Evolutionary conservation across 1,139 yeast genomes (phyloP).

Genomic region (Saccharomycopsis hybrid): DNA sequence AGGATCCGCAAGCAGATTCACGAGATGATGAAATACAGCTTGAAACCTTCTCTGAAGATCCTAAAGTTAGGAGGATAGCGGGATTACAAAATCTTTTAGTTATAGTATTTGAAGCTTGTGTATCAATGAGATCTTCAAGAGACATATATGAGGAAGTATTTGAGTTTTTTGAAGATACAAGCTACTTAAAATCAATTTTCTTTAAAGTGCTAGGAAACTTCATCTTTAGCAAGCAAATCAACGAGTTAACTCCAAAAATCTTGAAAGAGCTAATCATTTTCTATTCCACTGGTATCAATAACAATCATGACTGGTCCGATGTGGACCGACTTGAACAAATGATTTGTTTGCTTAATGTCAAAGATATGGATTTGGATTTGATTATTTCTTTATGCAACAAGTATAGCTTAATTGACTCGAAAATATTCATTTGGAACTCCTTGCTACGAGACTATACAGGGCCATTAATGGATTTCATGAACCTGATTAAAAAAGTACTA

Average conservation of each 20-base stretch:
- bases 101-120: constrained; percentile 10
- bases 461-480: constrained; percentile 57
- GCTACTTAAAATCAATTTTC: constrained; percentile 33
- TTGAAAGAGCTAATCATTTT: constrained; percentile 52
- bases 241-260: constrained; percentile 52
- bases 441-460: constrained; percentile 59
- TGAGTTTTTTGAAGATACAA: constrained; percentile 37
- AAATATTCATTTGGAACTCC: constrained; percentile 61
- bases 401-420: constrained; percentile 50
- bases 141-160: constrained; percentile 46
- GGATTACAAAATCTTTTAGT: background rate
- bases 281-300: constrained; percentile 34
- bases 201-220: constrained; percentile 47
- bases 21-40: too few species aligned
- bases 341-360: constrained; percentile 57
- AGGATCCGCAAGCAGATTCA: background rate
- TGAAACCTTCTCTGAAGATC: too few species aligned
- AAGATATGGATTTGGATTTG: constrained; percentile 66
- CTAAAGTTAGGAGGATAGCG: too few species aligned
- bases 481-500: constrained; percentile 29
- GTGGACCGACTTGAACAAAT: constrained; percentile 45
- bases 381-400: constrained; percentile 54
- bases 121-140: constrained; percentile 22
- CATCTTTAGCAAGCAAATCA: constrained; percentile 42
- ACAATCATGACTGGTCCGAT: constrained; percentile 29